These are phyloP conservation scores for Phoma herbarum DNA, from an alignment of 2,329 filamentous ascomycete genomes.

Conservation along the genomic window DNA sequence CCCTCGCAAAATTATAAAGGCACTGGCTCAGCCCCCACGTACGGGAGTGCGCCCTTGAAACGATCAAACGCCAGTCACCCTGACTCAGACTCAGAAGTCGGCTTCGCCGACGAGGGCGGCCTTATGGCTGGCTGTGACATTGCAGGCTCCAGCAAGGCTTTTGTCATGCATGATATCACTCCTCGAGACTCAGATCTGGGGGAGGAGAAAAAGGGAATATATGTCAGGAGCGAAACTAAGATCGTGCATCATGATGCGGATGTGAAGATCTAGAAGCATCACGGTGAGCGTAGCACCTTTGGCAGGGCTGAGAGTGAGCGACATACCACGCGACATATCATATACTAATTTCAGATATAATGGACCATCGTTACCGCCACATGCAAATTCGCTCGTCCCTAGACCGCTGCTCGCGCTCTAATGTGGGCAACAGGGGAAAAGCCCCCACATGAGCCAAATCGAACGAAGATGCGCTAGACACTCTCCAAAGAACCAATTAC, in stretches of 20 bases:
- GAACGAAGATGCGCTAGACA: neutral
- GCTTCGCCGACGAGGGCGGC: constrained; percentile 24
- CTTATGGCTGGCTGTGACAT: constrained; percentile 10
- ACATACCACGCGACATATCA: neutral
- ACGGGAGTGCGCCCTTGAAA: constrained; percentile 21
- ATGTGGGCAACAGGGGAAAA: too few relatives aligned
- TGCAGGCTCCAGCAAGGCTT: constrained; percentile 19
- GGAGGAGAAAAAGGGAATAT: constrained; percentile 10
- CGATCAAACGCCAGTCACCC: constrained; percentile 1
- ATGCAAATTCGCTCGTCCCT: neutral
- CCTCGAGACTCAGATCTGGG: constrained; percentile 5
- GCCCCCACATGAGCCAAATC: too few relatives aligned
- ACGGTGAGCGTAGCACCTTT: neutral
- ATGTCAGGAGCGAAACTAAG: constrained; percentile 20
- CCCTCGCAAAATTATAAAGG: constrained; percentile 14
- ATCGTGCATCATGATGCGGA: constrained; percentile 19
- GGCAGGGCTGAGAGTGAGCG: neutral
- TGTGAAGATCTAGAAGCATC: neutral
- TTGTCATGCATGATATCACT: constrained; percentile 17
- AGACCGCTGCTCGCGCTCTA: neutral
- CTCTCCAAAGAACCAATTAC: too few relatives aligned
- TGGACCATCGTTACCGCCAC: neutral
- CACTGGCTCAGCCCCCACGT: constrained; percentile 22
- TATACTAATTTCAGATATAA: neutral
- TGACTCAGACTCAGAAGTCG: constrained; percentile 24